A percentile compares a stretch with the other conserved stretches of the same genome.
phyloP scores from a whole-genome alignment of 1,139 yeast species.

The Saccharomyces hybrid region DNA sequence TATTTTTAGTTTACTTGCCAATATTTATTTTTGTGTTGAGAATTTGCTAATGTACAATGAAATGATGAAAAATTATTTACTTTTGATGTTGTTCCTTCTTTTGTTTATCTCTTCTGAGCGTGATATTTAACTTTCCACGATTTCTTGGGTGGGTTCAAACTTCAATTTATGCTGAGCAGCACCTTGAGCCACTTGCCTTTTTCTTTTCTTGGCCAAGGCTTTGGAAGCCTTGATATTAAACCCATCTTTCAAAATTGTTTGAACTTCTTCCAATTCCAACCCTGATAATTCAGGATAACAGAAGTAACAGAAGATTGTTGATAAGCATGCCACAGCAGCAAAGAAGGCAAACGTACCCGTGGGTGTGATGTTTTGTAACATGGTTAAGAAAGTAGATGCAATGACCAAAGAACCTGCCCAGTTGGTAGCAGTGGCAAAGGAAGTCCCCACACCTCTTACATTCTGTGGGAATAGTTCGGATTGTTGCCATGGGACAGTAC shows the following conservation, averaged over 20 bases:
- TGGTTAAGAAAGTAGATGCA: conserved; percentile 85
- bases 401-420: conserved; percentile 94
- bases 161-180: conserved; percentile 9
- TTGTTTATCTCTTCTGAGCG: too few relatives aligned
- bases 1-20: too few relatives aligned
- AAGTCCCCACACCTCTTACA: conserved; percentile 87
- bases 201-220: conserved; percentile 40
- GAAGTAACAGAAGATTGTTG: conserved; percentile 68
- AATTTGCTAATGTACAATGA: too few relatives aligned
- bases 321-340: conserved; percentile 71
- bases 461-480: conserved; percentile 88
- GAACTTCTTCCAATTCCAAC: conserved; percentile 85
- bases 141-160: conserved; percentile 21
- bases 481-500: conserved; percentile 98
- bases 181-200: conserved; percentile 21
- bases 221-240: conserved; percentile 73
- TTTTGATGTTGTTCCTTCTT: too few relatives aligned
- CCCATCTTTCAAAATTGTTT: conserved; percentile 68
- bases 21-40: neutral
- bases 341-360: conserved; percentile 89
- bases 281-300: conserved; percentile 91
- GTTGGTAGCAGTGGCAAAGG: conserved; percentile 87
- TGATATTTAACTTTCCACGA: conserved; percentile 12
- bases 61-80: too few relatives aligned
- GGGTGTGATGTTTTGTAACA: conserved; percentile 89